Percentiles rank a stretch among this genome's conserved stretches.
These are phyloP conservation scores for Rhizophora mangle DNA, from an alignment of 345 rosid species.

Conservation along the genomic window DNA sequence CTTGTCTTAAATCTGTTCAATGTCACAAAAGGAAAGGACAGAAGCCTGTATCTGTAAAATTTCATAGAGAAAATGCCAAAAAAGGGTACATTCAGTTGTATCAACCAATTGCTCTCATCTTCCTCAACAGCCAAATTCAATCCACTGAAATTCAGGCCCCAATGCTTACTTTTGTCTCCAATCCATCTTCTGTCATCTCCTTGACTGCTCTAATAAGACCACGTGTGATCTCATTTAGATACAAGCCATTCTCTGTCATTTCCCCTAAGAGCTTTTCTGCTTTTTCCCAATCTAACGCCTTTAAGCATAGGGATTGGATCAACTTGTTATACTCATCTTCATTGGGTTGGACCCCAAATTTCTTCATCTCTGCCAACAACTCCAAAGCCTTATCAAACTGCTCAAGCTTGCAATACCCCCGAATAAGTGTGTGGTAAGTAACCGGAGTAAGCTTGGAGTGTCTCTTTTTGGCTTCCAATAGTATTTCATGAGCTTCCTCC, in stretches of 20 bases:
- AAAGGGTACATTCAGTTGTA: no score
- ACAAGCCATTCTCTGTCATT: slow-evolving; percentile 65
- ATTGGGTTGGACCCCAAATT: slow-evolving; percentile 54
- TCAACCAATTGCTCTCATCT: slow-evolving; percentile 5
- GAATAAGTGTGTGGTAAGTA: slow-evolving; percentile 71
- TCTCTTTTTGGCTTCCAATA: slow-evolving; percentile 67
- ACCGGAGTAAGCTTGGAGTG: slow-evolving; percentile 61
- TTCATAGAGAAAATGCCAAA: no score
- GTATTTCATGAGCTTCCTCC: slow-evolving; percentile 57
- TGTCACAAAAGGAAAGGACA: no score
- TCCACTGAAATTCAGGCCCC: slow-evolving; percentile 19
- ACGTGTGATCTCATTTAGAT: slow-evolving; percentile 63
- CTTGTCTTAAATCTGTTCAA: background rate
- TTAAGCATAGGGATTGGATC: slow-evolving; percentile 76
- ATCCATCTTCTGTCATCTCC: slow-evolving; percentile 60
- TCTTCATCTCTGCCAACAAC: slow-evolving; percentile 68
- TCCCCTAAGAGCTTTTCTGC: slow-evolving; percentile 65
- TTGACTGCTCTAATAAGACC: slow-evolving; percentile 72
- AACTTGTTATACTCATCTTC: slow-evolving; percentile 72
- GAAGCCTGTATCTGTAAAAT: no score
- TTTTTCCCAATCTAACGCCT: slow-evolving; percentile 67
- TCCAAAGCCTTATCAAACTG: slow-evolving; percentile 65
- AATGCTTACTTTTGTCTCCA: slow-evolving; percentile 26
- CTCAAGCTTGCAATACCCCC: slow-evolving; percentile 78
- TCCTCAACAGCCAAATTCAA: background rate